Conservation (phyloP, 148 eudicot species). For the Chenopodium berlandieri region DNA sequence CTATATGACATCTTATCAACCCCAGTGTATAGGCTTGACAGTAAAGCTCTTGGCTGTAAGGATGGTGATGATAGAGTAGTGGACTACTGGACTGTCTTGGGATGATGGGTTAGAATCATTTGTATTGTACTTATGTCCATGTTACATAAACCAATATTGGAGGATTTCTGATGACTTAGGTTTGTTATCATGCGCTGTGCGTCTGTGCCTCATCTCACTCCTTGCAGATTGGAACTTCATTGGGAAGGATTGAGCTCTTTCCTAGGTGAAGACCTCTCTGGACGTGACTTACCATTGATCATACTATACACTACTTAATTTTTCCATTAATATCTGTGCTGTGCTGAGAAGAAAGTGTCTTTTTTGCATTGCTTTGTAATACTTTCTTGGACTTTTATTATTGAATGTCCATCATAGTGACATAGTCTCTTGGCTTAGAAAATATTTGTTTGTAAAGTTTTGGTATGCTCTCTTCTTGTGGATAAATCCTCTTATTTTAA, state of each 20-base stretch:
- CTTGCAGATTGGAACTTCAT: background rate
- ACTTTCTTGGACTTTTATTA: no score
- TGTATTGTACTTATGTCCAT: background rate
- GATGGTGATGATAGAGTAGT: background rate
- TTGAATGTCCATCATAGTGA: no score
- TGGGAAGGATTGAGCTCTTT: background rate
- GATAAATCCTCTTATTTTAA: no score
- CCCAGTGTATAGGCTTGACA: background rate
- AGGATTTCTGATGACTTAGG: background rate
- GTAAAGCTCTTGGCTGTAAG: background rate
- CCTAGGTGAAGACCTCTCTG: background rate
- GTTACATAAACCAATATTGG: background rate
- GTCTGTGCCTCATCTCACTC: background rate
- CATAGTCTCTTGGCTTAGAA: background rate
- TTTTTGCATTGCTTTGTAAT: background rate
- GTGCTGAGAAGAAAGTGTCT: background rate
- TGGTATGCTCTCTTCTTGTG: background rate
- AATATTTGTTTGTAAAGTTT: background rate
- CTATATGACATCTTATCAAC: background rate
- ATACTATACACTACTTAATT: background rate
- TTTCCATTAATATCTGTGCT: background rate
- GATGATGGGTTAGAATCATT: background rate
- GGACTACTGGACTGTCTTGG: background rate
- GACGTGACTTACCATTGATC: background rate
- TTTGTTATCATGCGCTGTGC: background rate